Percentiles rank a stretch among this genome's conserved stretches.
These are phyloP conservation scores for Colletotrichum camelliae DNA, from an alignment of 2,329 filamentous ascomycete genomes.

Conservation along the genomic window DNA sequence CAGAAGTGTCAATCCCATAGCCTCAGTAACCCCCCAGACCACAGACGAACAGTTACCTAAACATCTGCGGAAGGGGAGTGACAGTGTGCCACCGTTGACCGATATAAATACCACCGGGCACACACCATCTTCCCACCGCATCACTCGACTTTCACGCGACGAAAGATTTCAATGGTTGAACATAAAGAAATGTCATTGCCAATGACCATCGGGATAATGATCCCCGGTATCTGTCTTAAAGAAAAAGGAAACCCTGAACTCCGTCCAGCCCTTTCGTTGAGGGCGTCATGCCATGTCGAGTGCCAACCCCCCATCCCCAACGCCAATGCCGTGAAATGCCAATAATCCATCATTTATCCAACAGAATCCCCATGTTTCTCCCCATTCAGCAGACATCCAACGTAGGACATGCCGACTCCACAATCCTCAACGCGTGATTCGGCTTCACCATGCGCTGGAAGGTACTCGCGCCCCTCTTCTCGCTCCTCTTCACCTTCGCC, in stretches of 20 bases:
- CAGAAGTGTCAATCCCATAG: neutral
- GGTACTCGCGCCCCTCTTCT: neutral
- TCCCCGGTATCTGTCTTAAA: neutral
- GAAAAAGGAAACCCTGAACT: neutral
- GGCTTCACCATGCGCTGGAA: neutral
- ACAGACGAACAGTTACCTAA: neutral
- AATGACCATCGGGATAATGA: neutral
- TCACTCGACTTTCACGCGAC: neutral
- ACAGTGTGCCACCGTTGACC: neutral
- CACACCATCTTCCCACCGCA: fast-evolving
- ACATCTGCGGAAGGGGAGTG: neutral
- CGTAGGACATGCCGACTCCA: neutral
- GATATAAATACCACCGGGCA: fast-evolving
- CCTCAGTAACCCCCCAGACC: neutral
- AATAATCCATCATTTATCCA: neutral
- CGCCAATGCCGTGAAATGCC: constrained; percentile 11
- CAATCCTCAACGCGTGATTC: neutral
- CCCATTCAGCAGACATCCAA: constrained; percentile 1
- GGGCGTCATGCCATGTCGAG: neutral
- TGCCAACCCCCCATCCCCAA: neutral
- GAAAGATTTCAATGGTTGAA: neutral
- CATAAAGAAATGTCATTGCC: neutral
- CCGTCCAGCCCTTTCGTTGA: neutral
- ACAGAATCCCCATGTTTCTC: neutral
- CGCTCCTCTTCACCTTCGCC: neutral